Evolutionary conservation across 352 stramenopile genomes (phyloP).

Genomic region (Globisporangium acanthophoron): DNA sequence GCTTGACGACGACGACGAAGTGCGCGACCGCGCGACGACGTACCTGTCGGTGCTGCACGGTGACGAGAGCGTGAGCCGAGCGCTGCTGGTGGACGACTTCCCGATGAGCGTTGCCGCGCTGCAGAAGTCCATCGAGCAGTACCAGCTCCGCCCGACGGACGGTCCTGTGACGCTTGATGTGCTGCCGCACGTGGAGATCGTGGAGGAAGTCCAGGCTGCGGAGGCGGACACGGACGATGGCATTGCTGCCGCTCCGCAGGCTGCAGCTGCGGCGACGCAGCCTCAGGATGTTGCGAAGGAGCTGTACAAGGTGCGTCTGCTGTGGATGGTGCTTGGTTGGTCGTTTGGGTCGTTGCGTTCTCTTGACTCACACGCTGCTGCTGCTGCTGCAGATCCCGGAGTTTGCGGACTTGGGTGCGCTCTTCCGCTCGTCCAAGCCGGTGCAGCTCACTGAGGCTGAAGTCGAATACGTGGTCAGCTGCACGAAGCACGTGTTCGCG

Average conservation of each 20-base stretch:
- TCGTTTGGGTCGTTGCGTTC: background rate
- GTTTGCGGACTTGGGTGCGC: constrained; percentile 89
- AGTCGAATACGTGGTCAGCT: constrained; percentile 97
- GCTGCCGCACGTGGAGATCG: constrained; percentile 79
- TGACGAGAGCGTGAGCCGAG: constrained; percentile 43
- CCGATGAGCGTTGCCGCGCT: constrained; percentile 66
- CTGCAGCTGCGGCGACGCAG: constrained; percentile 25
- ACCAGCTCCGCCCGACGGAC: constrained; percentile 66
- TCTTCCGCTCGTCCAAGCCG: constrained; percentile 91
- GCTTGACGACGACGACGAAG: constrained; percentile 98
- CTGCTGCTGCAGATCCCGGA: constrained; percentile 82
- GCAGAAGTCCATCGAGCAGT: constrained; percentile 87
- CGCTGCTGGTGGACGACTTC: constrained; percentile 71
- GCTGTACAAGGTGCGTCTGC: constrained; percentile 85
- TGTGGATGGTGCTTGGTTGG: background rate
- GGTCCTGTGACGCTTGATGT: constrained; percentile 78
- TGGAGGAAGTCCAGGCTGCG: constrained; percentile 33
- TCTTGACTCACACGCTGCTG: background rate
- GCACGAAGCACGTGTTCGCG: constrained; percentile 96
- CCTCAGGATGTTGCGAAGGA: constrained; percentile 84
- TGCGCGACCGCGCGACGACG: constrained; percentile 89
- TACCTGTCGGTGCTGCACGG: constrained; percentile 77
- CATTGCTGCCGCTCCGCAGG: constrained; percentile 21
- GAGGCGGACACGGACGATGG: constrained; percentile 30
- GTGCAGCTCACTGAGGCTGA: constrained; percentile 95